Evolutionary conservation across 2,329 filamentous ascomycete genomes (phyloP), one percentile per base, ranked within the genome.

Genomic region (Rhexocercosporidium sp.): DNA sequence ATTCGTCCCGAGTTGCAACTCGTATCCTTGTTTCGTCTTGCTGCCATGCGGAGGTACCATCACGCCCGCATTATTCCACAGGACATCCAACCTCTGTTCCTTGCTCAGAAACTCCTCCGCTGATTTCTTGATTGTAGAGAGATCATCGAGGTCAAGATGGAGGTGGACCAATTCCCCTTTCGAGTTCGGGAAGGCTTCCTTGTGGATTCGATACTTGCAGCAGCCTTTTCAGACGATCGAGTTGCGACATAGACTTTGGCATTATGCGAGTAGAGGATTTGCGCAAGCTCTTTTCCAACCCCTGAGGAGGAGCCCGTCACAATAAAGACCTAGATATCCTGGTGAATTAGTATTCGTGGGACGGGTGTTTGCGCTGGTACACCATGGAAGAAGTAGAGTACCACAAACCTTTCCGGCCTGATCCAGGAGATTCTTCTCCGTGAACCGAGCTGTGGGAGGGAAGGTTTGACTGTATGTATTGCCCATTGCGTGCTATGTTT

Each of bases 241-340:
- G 78, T 80, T 9, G 79, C 78, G 25, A 83, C 70, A 69, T 82
- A 84, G 41, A 84, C 80, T 57, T 77, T 82, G 31, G 78, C 82
- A 66, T 80, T 79, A 44, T 78, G 76, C 29, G 71, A 69, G 71
- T 81, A 82, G 46, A 83, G 79, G 51, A 82, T 78, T 27, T 74
- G 70, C 14, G 77, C 75, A 0, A 81, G 72, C 39, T 80, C 77
- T 63, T 79, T 76, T 61, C 81, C 81, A 3, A 82, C 70, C 3
- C 81, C 81, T 1, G 76, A 75, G 61, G 75, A 72, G 34, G 75
- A 72, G 9, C 79, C 80, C 3, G 80, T 81, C 5, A 81, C 76
- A 22, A 81, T 74, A 71, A 75, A 79, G 68, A 79, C 78, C 74
- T 75, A 59, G 20, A 27, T 20, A 31, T 14, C 18, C 29, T 9